These are phyloP conservation scores for Williopsis jadinii DNA, from an alignment of 1,139 yeast genomes.

Conservation along the genomic window DNA sequence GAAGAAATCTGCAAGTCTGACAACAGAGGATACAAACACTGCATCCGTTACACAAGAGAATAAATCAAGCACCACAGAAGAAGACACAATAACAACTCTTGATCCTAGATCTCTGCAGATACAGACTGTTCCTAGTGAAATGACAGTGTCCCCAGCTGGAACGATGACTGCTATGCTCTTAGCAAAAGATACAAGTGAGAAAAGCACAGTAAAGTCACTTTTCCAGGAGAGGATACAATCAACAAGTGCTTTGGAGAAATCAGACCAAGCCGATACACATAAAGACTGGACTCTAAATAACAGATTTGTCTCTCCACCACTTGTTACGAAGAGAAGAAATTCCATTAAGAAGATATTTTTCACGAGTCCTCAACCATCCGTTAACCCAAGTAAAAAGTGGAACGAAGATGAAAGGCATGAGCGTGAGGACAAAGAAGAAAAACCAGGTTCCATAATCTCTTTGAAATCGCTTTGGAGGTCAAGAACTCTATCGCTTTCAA, in stretches of 20 bases:
- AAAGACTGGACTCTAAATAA: neutral
- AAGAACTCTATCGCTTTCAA: neutral
- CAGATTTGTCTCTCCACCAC: neutral
- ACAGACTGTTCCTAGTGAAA: neutral
- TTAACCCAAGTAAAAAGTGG: too few relatives aligned
- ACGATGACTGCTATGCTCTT: conserved; percentile 12
- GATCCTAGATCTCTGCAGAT: too few relatives aligned
- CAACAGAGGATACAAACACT: too few relatives aligned
- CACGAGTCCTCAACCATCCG: neutral
- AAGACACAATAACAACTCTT: too few relatives aligned
- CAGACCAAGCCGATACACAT: neutral
- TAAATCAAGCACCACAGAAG: too few relatives aligned
- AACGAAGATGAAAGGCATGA: neutral
- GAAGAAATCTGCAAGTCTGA: too few relatives aligned
- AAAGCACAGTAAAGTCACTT: neutral
- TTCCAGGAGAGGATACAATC: neutral
- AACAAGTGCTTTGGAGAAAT: neutral
- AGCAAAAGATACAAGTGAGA: conserved; percentile 3
- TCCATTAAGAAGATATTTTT: conserved; percentile 2
- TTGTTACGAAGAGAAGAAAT: neutral
- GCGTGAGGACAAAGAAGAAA: neutral
- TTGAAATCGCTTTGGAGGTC: conserved; percentile 2
- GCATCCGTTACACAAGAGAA: too few relatives aligned
- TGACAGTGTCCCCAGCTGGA: conserved; percentile 8
- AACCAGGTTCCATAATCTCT: conserved; percentile 1